Evolutionary conservation across 1,139 yeast genomes (phyloP).

Genomic region (Magnusiomyces tetraspermus): DNA sequence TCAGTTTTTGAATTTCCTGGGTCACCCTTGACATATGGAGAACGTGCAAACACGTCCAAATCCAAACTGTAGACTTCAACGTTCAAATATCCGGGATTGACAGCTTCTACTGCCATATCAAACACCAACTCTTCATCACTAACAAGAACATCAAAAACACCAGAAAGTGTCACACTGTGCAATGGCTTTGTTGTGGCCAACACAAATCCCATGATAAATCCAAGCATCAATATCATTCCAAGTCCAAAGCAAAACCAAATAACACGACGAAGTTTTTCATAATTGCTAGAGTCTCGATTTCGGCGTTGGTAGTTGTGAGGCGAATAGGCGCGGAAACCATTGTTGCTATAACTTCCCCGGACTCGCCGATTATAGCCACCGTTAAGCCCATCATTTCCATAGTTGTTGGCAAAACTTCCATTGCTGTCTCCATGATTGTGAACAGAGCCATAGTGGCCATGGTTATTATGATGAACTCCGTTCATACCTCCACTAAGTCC

Average conservation of each 20-base stretch:
- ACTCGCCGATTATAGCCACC: conserved; percentile 3
- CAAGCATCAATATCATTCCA: conserved; percentile 32
- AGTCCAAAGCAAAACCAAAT: conserved; percentile 26
- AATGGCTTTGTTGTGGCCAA: conserved; percentile 83
- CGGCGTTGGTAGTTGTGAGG: conserved; percentile 30
- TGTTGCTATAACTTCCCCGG: conserved; percentile 9
- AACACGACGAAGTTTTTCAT: conserved; percentile 23
- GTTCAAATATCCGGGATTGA: conserved; percentile 78
- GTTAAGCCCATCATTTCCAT: neutral
- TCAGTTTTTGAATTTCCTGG: too few relatives aligned
- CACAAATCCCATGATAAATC: conserved; percentile 74
- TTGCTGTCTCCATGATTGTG: neutral
- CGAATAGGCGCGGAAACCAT: conserved; percentile 20
- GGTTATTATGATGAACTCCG: neutral
- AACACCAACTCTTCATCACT: conserved; percentile 80
- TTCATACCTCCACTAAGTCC: neutral
- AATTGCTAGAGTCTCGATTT: conserved; percentile 17
- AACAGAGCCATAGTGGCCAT: too few relatives aligned
- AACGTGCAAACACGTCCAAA: conserved; percentile 79
- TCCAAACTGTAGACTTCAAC: conserved; percentile 59
- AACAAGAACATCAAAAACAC: conserved; percentile 62
- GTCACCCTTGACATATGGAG: conserved; percentile 41
- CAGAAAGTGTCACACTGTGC: conserved; percentile 50
- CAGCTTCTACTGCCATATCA: conserved; percentile 66
- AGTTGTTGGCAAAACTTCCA: neutral